These are phyloP conservation scores for Claviceps humidiphila DNA, from an alignment of 2,329 filamentous ascomycete species.

Conservation along the genomic window DNA sequence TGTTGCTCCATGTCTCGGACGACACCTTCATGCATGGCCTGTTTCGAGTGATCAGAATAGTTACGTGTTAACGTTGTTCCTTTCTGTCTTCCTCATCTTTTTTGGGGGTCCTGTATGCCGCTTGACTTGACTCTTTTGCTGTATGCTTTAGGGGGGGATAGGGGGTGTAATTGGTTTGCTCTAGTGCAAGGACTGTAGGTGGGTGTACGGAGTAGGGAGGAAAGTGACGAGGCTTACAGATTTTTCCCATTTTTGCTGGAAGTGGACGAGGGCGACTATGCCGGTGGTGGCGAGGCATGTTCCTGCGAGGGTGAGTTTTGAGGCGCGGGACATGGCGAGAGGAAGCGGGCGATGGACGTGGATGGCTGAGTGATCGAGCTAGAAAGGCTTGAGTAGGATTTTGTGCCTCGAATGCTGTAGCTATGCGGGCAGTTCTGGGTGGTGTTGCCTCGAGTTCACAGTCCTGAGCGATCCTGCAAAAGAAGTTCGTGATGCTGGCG, in stretches of 20 bases:
- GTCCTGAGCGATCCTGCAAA: background rate
- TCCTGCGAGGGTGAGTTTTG: conserved; percentile 69
- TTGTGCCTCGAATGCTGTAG: no score
- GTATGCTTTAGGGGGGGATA: background rate
- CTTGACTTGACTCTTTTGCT: background rate
- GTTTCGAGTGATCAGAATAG: background rate
- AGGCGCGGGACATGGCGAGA: conserved; percentile 67
- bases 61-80: background rate
- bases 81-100: background rate
- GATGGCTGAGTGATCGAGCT: background rate
- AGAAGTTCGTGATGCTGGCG: background rate
- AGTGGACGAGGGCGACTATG: conserved; percentile 80
- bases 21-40: conserved; percentile 95
- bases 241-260: conserved; percentile 73
- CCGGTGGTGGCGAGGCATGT: conserved; percentile 64
- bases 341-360: background rate
- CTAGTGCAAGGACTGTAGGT: no score
- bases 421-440: no score
- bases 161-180: no score
- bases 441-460: no score
- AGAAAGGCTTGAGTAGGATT: background rate
- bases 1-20: conserved; percentile 92
- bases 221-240: conserved; percentile 40
- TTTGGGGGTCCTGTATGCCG: background rate
- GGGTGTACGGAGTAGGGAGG: no score